Percentiles rank a stretch among this genome's conserved stretches.
Evolutionary conservation across 2,329 filamentous ascomycete species (phyloP).

Genomic region (Alternaria infectoria): DNA sequence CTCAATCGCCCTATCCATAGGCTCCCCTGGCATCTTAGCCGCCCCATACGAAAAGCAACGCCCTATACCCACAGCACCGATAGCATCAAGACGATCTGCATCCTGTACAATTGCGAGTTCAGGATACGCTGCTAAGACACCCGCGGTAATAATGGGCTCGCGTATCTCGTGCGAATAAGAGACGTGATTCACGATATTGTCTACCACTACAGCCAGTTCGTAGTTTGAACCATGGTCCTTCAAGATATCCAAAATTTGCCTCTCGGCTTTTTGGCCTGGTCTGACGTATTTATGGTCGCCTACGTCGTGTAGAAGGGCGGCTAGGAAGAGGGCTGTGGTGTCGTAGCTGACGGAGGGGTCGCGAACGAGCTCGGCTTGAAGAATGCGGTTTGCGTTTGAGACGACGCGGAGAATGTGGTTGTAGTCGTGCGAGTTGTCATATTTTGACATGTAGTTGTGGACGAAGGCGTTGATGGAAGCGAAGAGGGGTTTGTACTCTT

Average conservation of each 20-base stretch:
- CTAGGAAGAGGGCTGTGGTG: constrained; percentile 66
- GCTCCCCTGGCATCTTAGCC: constrained; percentile 32
- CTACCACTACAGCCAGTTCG: constrained; percentile 69
- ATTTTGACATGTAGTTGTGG: constrained; percentile 46
- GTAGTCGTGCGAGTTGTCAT: constrained; percentile 87
- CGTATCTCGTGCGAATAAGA: constrained; percentile 77
- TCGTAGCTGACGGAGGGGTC: constrained; percentile 53
- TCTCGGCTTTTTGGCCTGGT: constrained; percentile 61
- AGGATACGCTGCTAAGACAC: constrained; percentile 68
- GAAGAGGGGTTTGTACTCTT: constrained; percentile 31
- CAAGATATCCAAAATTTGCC: constrained; percentile 63
- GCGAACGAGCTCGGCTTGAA: constrained; percentile 56
- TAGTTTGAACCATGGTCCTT: constrained; percentile 61
- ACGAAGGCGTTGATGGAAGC: constrained; percentile 40
- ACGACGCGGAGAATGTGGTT: constrained; percentile 82
- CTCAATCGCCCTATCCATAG: constrained; percentile 38
- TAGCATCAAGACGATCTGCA: constrained; percentile 88
- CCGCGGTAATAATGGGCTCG: constrained; percentile 65
- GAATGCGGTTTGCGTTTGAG: constrained; percentile 71
- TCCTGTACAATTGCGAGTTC: constrained; percentile 89
- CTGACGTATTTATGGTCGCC: constrained; percentile 81
- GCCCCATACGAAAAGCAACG: constrained; percentile 79
- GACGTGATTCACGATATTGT: constrained; percentile 76
- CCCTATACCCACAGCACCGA: constrained; percentile 85
- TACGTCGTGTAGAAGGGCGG: constrained; percentile 75